Percentiles rank a stretch among this genome's conserved stretches.
These are phyloP conservation scores for Cutaneotrichosporon sp. DNA, from an alignment of 1,284 basidiomycete genomes.

Conservation along the genomic window DNA sequence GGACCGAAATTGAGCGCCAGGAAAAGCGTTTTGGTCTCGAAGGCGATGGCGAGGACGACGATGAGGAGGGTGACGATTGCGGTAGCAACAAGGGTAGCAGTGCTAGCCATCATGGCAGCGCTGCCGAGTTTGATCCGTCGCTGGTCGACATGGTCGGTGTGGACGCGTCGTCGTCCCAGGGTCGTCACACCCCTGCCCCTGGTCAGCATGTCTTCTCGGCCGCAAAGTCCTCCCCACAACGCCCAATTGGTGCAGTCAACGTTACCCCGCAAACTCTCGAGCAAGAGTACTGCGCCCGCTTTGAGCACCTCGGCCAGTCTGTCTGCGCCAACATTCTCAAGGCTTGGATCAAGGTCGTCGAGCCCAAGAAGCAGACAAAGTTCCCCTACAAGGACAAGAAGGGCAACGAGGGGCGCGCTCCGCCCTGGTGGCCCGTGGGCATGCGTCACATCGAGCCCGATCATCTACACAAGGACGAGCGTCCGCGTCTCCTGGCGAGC, in stretches of 20 bases:
- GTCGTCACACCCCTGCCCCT: conserved; percentile 2
- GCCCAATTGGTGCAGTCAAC: conserved; percentile 29
- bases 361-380: conserved; percentile 55
- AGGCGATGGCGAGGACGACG: conserved; percentile 28
- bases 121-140: conserved; percentile 11
- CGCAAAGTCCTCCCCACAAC: conserved; percentile 22
- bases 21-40: conserved; percentile 33
- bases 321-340: conserved; percentile 55
- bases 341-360: conserved; percentile 54
- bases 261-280: conserved; percentile 33
- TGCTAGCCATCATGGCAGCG: conserved; percentile 26
- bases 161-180: conserved; percentile 1
- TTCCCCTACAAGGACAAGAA: conserved; percentile 56
- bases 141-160: conserved; percentile 21
- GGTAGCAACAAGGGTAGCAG: conserved; percentile 21
- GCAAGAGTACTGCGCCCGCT: conserved; percentile 42
- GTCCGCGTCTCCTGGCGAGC: conserved; percentile 49
- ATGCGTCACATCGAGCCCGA: conserved; percentile 55
- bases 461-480: conserved; percentile 53
- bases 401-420: conserved; percentile 51
- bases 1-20: conserved; percentile 36
- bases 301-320: conserved; percentile 51
- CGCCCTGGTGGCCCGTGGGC: conserved; percentile 54
- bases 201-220: conserved; percentile 26
- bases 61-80: conserved; percentile 29